These are phyloP conservation scores for Aspergillus wentii DNA, from an alignment of 495 filamentous ascomycete genomes.

Conservation along the genomic window DNA sequence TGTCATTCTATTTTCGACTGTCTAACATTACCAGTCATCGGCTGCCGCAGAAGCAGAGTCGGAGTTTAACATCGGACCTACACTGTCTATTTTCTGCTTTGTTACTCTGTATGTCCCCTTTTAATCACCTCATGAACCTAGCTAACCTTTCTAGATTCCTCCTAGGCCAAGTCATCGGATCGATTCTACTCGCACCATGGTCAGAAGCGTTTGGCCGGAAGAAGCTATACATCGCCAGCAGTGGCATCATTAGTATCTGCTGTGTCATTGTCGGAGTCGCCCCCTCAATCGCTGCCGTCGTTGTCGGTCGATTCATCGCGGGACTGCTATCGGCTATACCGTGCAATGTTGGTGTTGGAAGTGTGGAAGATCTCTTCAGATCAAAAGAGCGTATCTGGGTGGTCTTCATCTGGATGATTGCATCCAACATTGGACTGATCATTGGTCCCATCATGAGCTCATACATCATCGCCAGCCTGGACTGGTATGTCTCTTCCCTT, in stretches of 20 bases:
- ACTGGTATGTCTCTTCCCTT: conserved; percentile 23
- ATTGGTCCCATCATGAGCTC: conserved; percentile 40
- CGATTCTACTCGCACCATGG: conserved; percentile 40
- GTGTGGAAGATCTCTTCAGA: conserved; percentile 47
- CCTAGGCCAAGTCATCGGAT: conserved; percentile 41
- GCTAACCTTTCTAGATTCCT: conserved; percentile 21
- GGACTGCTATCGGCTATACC: conserved; percentile 44
- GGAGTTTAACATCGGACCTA: conserved; percentile 13
- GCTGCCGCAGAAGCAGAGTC: conserved; percentile 15
- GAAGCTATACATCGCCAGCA: conserved; percentile 35
- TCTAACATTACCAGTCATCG: conserved; percentile 11
- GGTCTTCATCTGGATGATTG: conserved; percentile 36
- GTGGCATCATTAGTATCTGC: conserved; percentile 28
- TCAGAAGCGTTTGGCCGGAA: conserved; percentile 45
- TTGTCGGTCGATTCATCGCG: conserved; percentile 32
- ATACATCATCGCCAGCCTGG: conserved; percentile 27
- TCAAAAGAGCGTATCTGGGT: conserved; percentile 38
- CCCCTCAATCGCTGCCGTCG: conserved; percentile 21
- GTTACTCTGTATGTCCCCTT: conserved; percentile 17
- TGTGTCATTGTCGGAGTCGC: conserved; percentile 30
- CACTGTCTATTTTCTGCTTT: conserved; percentile 20
- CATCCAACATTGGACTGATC: conserved; percentile 32
- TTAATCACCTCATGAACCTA: conserved; percentile 11
- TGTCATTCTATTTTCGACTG: not conserved
- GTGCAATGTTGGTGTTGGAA: conserved; percentile 37